Conservation (phyloP, 2,329 filamentous ascomycete genomes). For the Fusarium sp. region DNA sequence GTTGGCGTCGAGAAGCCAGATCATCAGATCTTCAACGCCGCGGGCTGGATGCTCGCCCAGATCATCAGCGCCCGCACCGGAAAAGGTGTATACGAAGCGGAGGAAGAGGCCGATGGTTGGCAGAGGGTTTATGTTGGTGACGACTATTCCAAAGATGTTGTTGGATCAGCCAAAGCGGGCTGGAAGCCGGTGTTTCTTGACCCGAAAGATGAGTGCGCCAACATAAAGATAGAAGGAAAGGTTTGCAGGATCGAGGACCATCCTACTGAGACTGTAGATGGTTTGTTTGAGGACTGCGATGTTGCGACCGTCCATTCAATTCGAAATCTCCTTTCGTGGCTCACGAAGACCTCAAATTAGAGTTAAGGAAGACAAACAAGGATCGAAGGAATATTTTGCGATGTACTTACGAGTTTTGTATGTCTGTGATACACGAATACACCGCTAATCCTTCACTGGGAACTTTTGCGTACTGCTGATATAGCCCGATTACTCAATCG, state of each 20-base stretch:
- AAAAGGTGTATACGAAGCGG: background rate
- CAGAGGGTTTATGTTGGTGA: conserved; percentile 34
- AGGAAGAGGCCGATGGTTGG: background rate
- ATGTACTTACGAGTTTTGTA: background rate
- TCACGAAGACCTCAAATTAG: background rate
- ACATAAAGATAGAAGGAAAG: background rate
- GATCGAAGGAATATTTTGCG: background rate
- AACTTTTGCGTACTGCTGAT: background rate
- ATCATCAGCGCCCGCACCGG: conserved; percentile 13
- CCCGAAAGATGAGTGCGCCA: conserved; percentile 2
- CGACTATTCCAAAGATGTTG: conserved; percentile 32
- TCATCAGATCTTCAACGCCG: conserved; percentile 64
- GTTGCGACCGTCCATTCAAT: conserved; percentile 23
- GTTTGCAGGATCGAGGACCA: conserved; percentile 13
- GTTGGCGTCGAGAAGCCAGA: conserved; percentile 70
- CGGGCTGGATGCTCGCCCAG: conserved; percentile 53
- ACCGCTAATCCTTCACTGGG: background rate
- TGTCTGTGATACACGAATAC: background rate
- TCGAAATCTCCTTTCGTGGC: conserved; percentile 15
- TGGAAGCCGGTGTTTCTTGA: conserved; percentile 33
- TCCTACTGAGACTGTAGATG: background rate
- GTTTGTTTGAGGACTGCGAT: background rate
- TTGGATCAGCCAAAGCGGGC: conserved; percentile 22
- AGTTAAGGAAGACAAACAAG: rapidly evolving
- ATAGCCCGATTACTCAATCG: background rate